phyloP scores from a whole-genome alignment of 2,329 filamentous ascomycete genomes.

The Alternaria brassicae region DNA sequence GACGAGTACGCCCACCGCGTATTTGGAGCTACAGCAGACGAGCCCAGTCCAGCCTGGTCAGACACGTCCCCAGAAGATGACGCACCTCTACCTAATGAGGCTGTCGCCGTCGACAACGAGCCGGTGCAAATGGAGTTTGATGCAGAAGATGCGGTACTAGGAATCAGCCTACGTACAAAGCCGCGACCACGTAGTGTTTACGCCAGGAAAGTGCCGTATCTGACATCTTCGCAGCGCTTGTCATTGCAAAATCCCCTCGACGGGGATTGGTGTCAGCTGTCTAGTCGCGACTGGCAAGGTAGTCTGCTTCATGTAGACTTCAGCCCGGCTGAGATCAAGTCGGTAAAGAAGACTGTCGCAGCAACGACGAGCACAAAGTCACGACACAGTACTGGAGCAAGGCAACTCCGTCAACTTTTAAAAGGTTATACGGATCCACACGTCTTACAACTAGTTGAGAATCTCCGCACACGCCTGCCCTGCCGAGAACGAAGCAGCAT shows the following conservation, averaged over 20 bases:
- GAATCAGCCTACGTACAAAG: conserved; percentile 8
- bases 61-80: conserved; percentile 24
- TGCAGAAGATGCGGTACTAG: conserved; percentile 30
- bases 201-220: conserved; percentile 33
- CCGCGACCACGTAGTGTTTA: not conserved
- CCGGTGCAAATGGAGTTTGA: conserved; percentile 31
- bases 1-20: conserved; percentile 10
- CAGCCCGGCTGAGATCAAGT: conserved; percentile 32
- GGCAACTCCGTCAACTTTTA: conserved; percentile 33
- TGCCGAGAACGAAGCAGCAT: conserved; percentile 33
- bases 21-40: not conserved
- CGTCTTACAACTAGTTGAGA: conserved; percentile 26
- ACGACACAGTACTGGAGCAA: conserved; percentile 24
- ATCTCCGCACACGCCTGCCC: conserved; percentile 23
- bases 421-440: conserved; percentile 31
- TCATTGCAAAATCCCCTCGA: conserved; percentile 19
- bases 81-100: conserved; percentile 11
- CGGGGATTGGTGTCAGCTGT: conserved; percentile 36
- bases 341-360: conserved; percentile 26
- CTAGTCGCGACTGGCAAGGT: conserved; percentile 39
- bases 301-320: conserved; percentile 46
- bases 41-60: conserved; percentile 6
- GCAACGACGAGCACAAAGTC: conserved; percentile 12
- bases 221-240: conserved; percentile 31
- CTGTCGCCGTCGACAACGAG: conserved; percentile 24